Evolutionary conservation across 73 alveolate genomes (phyloP), one percentile per base, ranked within the genome.

Genomic region (Stentor roeselii): DNA sequence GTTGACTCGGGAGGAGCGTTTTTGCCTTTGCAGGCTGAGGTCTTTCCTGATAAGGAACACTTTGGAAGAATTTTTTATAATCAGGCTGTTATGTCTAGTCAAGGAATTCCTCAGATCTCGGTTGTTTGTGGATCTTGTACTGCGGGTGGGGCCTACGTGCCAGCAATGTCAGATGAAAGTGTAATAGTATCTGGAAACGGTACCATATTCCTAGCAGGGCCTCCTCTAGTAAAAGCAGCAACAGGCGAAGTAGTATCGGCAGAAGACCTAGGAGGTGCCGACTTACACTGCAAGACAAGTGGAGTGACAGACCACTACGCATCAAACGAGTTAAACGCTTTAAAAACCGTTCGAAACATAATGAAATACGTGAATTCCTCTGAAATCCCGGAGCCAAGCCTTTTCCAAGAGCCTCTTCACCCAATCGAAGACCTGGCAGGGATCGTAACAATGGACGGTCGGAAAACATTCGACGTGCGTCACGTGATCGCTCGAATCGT

Each of bases 111-210:
- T 3, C 84, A 95, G 85, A 83, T 96, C 30, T 91, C 97, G 3
- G 89, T 94, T 30, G 98, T 94, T 36, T 75, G 96, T 59, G 99
- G 99, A 42, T 88, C 95, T 36, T 96, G 99, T 86, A 96, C 99
- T 21, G 99, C 99, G 3, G 99, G 99, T 27, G 99, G 99, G 50
- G 99, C 99, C 40, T 96, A 96, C 67, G 98, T 96, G 34, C 99
- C 99, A n/a, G 98, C 98, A 36, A 96, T 96, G 99, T 83, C 97
- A 36, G 99, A 96, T 89, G 99, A 96, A 86, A 93, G 88, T 59
- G 93, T 96, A 40, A 96, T 96, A 78, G 99, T 96, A 59, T 88
- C 89, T 82, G 93, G 95, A 78, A 95, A 96, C 41, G 99, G 99
- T 4, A 96, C 99, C 50, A 95, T 96, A 86, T 96, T 94, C 87